Base-by-base conservation (phyloP, 306 rosid species). In the Quercus alba region DNA sequence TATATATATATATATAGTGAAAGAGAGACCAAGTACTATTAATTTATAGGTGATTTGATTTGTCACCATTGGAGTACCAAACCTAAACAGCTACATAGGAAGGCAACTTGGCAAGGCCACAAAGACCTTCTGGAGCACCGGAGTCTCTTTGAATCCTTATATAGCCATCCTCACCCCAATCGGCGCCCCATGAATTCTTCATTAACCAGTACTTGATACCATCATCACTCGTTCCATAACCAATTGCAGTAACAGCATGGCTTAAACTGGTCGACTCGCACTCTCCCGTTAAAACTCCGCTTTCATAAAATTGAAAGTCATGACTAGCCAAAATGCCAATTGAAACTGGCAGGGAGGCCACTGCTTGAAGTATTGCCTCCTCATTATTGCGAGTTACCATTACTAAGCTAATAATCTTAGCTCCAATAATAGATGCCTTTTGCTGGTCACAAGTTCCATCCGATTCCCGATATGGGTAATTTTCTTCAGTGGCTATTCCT, bases 201-300 rank as follows among this genome's bases (percentile, higher is more conserved):
- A 35, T 35, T 38, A 38, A 38, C 44, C 44, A 38, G 9, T 6
- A 38, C 44, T 38, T 38, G 44, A 38, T 38, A 38, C 44, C 44
- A 38, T 38, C 44, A 38, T 38, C 44, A 6, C 44, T 38, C 10
- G 44, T 59, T 18, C 75, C 82, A 69, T 77, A 86, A 1, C 86
- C 89, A 25, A 83, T 33, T 8, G 6, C 23, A 6, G 83, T 62
- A 3, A 86, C 85, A 7, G 58, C 85, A 38, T 83, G 89, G 80
- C 54, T 63, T 1, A 44, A 38, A 0, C 0, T 0, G 5, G 55
- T 61, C 18, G 41, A 33, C 41, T 71, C 85, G 19, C 85, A 83
- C 3, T 58, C 33, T 1, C 33, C 33, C 2, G 1, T 0, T n/a
- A 80, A 86, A 18, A 83, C 63, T 5, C 85, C 81, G 3, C 13